A percentile compares a stretch with the other conserved stretches of the same genome.
Evolutionary conservation across 495 filamentous ascomycete genomes (phyloP).

Genomic region (Cercophora sp.): DNA sequence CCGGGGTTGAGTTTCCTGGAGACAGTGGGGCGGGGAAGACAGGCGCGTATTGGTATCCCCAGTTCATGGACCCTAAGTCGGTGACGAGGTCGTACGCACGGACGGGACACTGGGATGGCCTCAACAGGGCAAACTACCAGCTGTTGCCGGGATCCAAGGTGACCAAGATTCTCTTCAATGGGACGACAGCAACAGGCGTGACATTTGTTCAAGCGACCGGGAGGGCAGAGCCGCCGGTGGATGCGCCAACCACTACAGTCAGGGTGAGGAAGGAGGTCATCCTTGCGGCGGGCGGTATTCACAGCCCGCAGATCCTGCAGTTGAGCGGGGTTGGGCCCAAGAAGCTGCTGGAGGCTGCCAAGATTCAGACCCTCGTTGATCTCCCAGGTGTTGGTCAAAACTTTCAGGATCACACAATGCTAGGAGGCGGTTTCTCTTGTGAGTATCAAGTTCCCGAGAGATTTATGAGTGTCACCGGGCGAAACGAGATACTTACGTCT

Average conservation of each 20-base stretch:
- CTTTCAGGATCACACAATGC: slow-evolving; percentile 53
- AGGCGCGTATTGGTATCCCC: slow-evolving; percentile 44
- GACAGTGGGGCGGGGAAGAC: slow-evolving; percentile 39
- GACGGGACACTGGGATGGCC: slow-evolving; percentile 35
- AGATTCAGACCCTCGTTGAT: slow-evolving; percentile 44
- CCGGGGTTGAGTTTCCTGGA: slow-evolving; percentile 36
- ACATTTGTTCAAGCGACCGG: slow-evolving; percentile 17
- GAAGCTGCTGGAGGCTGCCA: slow-evolving; percentile 35
- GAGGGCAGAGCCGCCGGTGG: slow-evolving; percentile 7
- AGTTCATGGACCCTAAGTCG: slow-evolving; percentile 39
- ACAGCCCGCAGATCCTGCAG: slow-evolving; percentile 55
- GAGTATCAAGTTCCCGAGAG: no score
- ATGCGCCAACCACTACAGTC: no score
- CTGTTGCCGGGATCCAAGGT: slow-evolving; percentile 37
- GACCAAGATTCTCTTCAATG: slow-evolving; percentile 31
- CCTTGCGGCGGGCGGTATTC: slow-evolving; percentile 53
- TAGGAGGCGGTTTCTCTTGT: slow-evolving; percentile 29
- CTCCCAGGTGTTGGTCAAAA: slow-evolving; percentile 55
- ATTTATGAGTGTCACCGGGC: no score
- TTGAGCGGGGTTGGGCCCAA: slow-evolving; percentile 51
- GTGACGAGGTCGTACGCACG: slow-evolving; percentile 39
- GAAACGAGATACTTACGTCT: not conserved
- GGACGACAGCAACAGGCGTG: slow-evolving; percentile 35
- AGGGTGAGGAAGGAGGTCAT: slow-evolving; percentile 54
- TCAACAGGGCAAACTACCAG: slow-evolving; percentile 36